A percentile compares a stretch with the other conserved stretches of the same genome.
Conservation (phyloP, 2,329 filamentous ascomycete species). For the Chalaropsis thielavioides region DNA sequence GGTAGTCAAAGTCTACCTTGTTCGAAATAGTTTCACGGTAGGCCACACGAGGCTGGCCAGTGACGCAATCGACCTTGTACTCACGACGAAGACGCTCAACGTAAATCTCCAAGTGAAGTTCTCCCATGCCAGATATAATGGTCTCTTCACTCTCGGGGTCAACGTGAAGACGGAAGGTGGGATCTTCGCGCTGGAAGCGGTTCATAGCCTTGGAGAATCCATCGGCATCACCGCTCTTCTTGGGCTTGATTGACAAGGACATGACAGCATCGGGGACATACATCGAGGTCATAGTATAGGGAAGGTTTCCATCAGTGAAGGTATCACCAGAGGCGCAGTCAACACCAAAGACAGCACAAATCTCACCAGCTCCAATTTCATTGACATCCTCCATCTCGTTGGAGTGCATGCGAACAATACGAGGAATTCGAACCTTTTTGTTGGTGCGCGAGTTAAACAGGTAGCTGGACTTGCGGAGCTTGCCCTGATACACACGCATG, state of each 20-base stretch:
- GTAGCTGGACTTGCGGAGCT: slow-evolving; percentile 72
- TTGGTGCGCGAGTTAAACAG: slow-evolving; percentile 88
- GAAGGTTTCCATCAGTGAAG: slow-evolving; percentile 84
- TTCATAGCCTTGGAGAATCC: slow-evolving; percentile 99
- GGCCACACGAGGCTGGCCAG: slow-evolving; percentile 91
- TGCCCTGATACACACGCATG: slow-evolving; percentile 94
- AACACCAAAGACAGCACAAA: slow-evolving; percentile 95
- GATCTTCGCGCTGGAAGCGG: slow-evolving; percentile 95
- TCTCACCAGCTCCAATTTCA: slow-evolving; percentile 90
- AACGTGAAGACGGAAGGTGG: slow-evolving; percentile 89
- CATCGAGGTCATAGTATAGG: slow-evolving; percentile 96
- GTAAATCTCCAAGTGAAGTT: slow-evolving; percentile 93
- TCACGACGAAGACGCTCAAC: slow-evolving; percentile 92
- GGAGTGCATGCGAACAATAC: slow-evolving; percentile 98
- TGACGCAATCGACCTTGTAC: slow-evolving; percentile 90
- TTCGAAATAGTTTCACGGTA: slow-evolving; percentile 88
- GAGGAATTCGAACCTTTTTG: slow-evolving; percentile 92
- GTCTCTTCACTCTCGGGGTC: slow-evolving; percentile 89
- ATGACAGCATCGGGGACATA: slow-evolving; percentile 96
- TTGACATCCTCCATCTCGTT: slow-evolving; percentile 97
- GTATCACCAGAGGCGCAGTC: slow-evolving; percentile 97
- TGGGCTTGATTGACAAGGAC: slow-evolving; percentile 92
- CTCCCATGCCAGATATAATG: slow-evolving; percentile 97
- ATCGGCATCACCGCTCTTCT: slow-evolving; percentile 76
- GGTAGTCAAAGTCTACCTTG: slow-evolving; percentile 73